Conservation (phyloP, 176 grass and related monocot genomes). For the Cymbopogon citratus region DNA sequence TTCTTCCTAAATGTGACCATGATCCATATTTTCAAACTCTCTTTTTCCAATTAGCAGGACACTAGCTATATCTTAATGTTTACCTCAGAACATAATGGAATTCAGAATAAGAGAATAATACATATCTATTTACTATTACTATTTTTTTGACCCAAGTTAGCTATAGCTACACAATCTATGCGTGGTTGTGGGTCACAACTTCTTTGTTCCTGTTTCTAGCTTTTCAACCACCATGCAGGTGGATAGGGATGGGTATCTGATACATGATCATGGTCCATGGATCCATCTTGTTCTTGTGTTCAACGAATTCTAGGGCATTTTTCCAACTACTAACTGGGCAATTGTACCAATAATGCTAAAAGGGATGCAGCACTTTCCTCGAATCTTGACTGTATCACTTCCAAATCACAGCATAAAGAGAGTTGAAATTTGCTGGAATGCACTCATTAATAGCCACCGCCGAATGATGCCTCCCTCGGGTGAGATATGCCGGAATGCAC, state of each 20-base stretch:
- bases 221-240: slow-evolving; percentile 16
- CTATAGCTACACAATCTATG: background rate
- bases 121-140: slow-evolving; percentile 31
- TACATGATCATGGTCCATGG: background rate
- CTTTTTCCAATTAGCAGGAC: background rate
- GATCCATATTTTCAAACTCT: background rate
- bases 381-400: background rate
- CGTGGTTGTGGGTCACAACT: background rate
- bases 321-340: slow-evolving; percentile 4
- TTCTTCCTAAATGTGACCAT: background rate
- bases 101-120: slow-evolving; percentile 6
- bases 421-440: slow-evolving; percentile 12
- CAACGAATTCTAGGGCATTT: background rate
- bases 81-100: background rate
- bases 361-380: slow-evolving; percentile 17
- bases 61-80: background rate
- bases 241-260: background rate
- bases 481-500: slow-evolving; percentile 10
- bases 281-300: background rate
- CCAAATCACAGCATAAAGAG: background rate
- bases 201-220: background rate
- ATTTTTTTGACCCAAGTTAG: background rate
- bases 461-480: slow-evolving; percentile 41
- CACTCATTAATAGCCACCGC: slow-evolving; percentile 22
- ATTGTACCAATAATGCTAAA: slow-evolving; percentile 14